Base-by-base conservation (phyloP, 768 basidiomycete species). In the Filobasidium floriforme region DNA sequence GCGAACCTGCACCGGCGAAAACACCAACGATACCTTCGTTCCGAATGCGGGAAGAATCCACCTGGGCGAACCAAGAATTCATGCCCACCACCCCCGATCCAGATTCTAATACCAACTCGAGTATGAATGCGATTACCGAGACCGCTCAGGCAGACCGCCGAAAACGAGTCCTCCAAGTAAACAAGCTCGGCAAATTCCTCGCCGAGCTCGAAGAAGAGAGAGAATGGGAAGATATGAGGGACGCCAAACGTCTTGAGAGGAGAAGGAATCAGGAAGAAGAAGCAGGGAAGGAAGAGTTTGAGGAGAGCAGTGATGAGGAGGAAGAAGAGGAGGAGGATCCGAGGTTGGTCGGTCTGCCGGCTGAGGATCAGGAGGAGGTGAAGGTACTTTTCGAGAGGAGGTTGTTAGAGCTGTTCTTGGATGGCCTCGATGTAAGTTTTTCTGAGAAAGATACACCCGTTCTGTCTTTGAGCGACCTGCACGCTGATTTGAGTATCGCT, bases 211-310 rank as follows among this genome's bases (percentile, higher is more conserved):
- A 86, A 26, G 86, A 83, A 69, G 74, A 77, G 63, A 60, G 77
- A 51, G 73, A 76, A 65, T 69, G 66, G 55, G 84, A 82, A 70
- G 80, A 82, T n/a, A 75, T 81, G 29, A 80, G 83, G 29, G 82
- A 69, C 82, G 28, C 82, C 0, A 70, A 70, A 62, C 55, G 75
- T 51, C 66, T 52, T 24, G 74, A 76, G 62, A 63, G 75, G 57
- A 41, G 67, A 51, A 55, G 86, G 22, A 89, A 87, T 76, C 85
- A 85, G 73, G 87, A 89, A 79, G 92, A 93, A 79, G 86, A 90
- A 68, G 85, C 83, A 14, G 90, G 89, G 15, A 80, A 92, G 66
- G 86, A 87, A 77, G 88, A 84, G 69, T 83, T 96, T 10, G 87
- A 96, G 32, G 92, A 90, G 75, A 84, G 82, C 1, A 88, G 63